Evolutionary conservation across 2,329 filamentous ascomycete genomes (phyloP), one percentile per base, ranked within the genome.

Genomic region (Pseudomassariella vexata): DNA sequence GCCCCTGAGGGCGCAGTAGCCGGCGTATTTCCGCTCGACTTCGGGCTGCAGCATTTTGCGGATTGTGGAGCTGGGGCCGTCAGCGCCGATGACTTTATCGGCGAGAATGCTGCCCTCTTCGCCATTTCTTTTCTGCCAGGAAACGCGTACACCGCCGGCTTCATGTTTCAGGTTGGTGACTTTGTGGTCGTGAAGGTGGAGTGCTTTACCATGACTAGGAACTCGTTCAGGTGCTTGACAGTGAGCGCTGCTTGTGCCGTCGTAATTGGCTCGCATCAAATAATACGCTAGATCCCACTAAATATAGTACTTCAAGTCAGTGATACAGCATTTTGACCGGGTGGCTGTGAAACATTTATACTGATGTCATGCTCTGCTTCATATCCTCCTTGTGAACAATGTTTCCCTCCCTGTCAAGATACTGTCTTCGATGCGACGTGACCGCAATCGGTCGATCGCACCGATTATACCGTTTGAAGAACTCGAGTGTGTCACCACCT

Each of bases 281-380:
- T 63, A 51, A 39, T 68, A 68, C 7, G 63, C 48, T 21, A 68
- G 34, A 34, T 68, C 64, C 65, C 66, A 69, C 14, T 42, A 12
- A n/a, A n/a, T n/a, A n/a, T n/a, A n/a, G n/a, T n/a, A n/a, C n/a
- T n/a, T n/a, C n/a, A n/a, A n/a, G n/a, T n/a, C n/a, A n/a, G n/a
- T n/a, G n/a, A n/a, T n/a, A n/a, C n/a, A n/a, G n/a, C n/a, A n/a
- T n/a, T n/a, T n/a, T n/a, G n/a, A n/a, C n/a, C n/a, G n/a, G n/a
- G n/a, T n/a, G n/a, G n/a, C n/a, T n/a, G n/a, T n/a, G n/a, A n/a
- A n/a, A n/a, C n/a, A n/a, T n/a, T n/a, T n/a, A n/a, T 27, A 38
- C 40, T 22, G 60, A 65, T 4, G 62, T 68, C 66, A 68, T 68
- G 35, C 53, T 51, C 44, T 68, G 65, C 19, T 45, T 38, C 36